These are phyloP conservation scores for Globisporangium paddicum DNA, from an alignment of 352 stramenopile genomes.

Conservation along the genomic window DNA sequence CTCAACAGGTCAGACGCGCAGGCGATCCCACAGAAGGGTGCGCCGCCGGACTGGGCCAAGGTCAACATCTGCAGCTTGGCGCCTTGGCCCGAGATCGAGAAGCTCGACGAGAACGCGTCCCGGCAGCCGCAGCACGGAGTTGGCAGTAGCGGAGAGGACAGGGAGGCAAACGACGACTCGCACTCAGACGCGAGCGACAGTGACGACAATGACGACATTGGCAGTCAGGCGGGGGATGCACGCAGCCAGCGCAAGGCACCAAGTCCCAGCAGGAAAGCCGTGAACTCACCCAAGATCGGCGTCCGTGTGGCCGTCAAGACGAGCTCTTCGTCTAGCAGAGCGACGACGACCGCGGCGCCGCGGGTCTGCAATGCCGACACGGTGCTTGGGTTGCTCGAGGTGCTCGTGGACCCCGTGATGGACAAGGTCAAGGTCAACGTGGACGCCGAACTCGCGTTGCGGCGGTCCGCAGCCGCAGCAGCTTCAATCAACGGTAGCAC, in stretches of 20 bases:
- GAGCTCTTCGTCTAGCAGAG: constrained; percentile 6
- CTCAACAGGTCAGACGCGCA: constrained; percentile 18
- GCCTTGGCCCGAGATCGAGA: constrained; percentile 46
- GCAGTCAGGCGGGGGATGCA: not conserved
- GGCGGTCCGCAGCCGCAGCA: constrained; percentile 16
- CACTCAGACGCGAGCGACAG: constrained; percentile 42
- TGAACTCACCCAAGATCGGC: constrained; percentile 11
- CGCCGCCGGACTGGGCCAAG: constrained; percentile 49
- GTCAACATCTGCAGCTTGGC: constrained; percentile 45
- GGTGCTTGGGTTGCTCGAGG: constrained; percentile 44
- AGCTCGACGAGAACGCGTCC: constrained; percentile 1
- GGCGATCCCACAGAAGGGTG: constrained; percentile 41
- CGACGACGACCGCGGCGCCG: constrained; percentile 16
- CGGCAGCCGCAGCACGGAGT: not conserved
- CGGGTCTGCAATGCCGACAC: constrained; percentile 51
- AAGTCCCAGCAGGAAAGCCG: constrained; percentile 7
- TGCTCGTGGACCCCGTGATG: constrained; percentile 40
- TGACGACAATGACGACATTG: constrained; percentile 19
- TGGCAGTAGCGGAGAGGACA: constrained; percentile 12
- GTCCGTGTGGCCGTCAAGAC: constrained; percentile 10
- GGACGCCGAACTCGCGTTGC: constrained; percentile 43
- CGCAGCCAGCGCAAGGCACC: not conserved
- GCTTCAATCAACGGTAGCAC: constrained; percentile 7
- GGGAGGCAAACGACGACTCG: constrained; percentile 23
- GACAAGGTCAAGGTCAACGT: constrained; percentile 64